Percentiles rank a stretch among this genome's conserved stretches.
These are phyloP conservation scores for Scalesia atractyloides DNA, from an alignment of 129 eudicot genomes.

Conservation along the genomic window DNA sequence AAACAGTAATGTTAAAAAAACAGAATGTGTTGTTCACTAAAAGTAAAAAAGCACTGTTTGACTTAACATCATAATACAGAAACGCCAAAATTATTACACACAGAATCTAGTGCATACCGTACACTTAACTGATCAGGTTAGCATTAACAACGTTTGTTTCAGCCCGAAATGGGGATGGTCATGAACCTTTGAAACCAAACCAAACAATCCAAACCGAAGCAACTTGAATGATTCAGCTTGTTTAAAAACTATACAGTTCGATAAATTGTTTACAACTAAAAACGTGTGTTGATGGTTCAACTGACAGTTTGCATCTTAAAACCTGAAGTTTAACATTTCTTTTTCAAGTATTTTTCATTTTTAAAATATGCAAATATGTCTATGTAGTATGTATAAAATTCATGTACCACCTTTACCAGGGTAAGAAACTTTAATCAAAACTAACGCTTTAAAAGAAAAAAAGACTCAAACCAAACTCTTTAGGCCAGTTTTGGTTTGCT, in stretches of 20 bases:
- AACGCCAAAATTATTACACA: background rate
- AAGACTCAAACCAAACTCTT: background rate
- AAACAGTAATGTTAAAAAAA: background rate
- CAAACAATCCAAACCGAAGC: background rate
- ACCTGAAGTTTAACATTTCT: background rate
- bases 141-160: background rate
- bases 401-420: background rate
- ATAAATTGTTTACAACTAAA: background rate
- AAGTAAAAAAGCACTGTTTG: background rate
- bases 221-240: background rate
- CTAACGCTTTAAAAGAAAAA: background rate
- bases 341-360: background rate
- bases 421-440: background rate
- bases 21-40: no score
- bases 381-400: background rate
- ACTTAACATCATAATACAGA: background rate
- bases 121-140: background rate
- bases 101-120: background rate
- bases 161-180: background rate
- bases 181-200: background rate
- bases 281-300: background rate
- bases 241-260: background rate
- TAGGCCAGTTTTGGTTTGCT: background rate
- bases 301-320: background rate
- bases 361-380: background rate